These are phyloP conservation scores for Tuber calosporum DNA, from an alignment of 495 filamentous ascomycete genomes.

Conservation along the genomic window DNA sequence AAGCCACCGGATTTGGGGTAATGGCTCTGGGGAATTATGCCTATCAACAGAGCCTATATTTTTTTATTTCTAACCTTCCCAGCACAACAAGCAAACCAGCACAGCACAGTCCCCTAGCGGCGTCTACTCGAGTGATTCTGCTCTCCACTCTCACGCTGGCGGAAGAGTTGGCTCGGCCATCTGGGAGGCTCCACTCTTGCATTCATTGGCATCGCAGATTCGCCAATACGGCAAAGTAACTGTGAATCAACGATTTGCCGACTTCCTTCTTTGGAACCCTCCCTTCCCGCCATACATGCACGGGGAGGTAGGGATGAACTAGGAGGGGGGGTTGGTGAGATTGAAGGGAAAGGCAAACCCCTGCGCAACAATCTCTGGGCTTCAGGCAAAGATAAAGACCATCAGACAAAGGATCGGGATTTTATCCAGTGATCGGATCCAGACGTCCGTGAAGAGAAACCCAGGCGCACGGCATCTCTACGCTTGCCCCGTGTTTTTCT, in stretches of 20 bases:
- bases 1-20: background rate
- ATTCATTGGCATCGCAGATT: background rate
- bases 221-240: background rate
- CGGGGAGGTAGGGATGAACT: background rate
- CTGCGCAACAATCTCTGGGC: background rate
- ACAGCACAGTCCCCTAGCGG: background rate
- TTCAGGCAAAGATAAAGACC: background rate
- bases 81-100: background rate
- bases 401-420: constrained; percentile 24
- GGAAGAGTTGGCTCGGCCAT: background rate
- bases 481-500: background rate
- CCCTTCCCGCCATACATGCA: background rate
- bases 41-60: background rate
- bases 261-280: background rate
- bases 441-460: background rate
- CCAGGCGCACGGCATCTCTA: background rate
- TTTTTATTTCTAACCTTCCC: background rate
- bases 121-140: background rate
- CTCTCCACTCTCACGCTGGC: background rate
- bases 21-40: background rate
- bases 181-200: background rate
- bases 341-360: background rate
- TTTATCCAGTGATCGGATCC: constrained; percentile 23
- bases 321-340: constrained; percentile 2
- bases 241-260: background rate